Conservation (phyloP, 2,329 filamentous ascomycete genomes). For the Berkeleyomyces rouxiae region DNA sequence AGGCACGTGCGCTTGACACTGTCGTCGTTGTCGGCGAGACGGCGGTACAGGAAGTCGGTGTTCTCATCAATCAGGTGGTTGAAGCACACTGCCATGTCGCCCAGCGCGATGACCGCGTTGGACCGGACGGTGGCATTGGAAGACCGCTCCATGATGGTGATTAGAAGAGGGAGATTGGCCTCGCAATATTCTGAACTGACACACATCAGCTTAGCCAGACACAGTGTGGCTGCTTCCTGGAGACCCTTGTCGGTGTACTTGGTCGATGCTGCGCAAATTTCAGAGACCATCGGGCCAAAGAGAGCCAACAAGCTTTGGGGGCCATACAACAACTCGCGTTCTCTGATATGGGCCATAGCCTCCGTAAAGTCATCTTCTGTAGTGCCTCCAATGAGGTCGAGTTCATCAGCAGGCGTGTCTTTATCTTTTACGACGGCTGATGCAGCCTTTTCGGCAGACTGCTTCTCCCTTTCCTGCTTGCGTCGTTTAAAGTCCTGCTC, state of each 20-base stretch:
- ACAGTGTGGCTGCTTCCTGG: slow-evolving; percentile 84
- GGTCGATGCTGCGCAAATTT: slow-evolving; percentile 90
- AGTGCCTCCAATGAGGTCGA: slow-evolving; percentile 92
- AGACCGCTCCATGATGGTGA: slow-evolving; percentile 94
- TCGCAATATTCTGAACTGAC: slow-evolving; percentile 95
- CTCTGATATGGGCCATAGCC: slow-evolving; percentile 67
- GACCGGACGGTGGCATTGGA: slow-evolving; percentile 82
- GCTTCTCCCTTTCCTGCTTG: slow-evolving; percentile 78
- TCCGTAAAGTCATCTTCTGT: slow-evolving; percentile 88
- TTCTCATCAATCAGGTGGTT: slow-evolving; percentile 99
- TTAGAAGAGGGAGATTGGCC: slow-evolving; percentile 75
- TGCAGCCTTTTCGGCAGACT: slow-evolving; percentile 28
- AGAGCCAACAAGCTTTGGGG: slow-evolving; percentile 69
- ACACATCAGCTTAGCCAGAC: slow-evolving; percentile 96
- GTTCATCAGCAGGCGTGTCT: slow-evolving; percentile 63
- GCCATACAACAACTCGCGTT: slow-evolving; percentile 69
- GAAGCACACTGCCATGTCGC: slow-evolving; percentile 99
- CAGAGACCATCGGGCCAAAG: slow-evolving; percentile 80
- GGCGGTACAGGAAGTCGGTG: slow-evolving; percentile 90
- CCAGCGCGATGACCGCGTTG: slow-evolving; percentile 90
- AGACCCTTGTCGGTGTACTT: slow-evolving; percentile 77
- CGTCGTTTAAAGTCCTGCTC: slow-evolving; percentile 95
- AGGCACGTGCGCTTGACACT: slow-evolving; percentile 94
- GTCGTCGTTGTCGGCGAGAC: slow-evolving; percentile 72
- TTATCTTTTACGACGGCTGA: slow-evolving; percentile 32